phyloP scores from a whole-genome alignment of 495 filamentous ascomycete genomes.

The Pyrenopolyporus hunteri region DNA sequence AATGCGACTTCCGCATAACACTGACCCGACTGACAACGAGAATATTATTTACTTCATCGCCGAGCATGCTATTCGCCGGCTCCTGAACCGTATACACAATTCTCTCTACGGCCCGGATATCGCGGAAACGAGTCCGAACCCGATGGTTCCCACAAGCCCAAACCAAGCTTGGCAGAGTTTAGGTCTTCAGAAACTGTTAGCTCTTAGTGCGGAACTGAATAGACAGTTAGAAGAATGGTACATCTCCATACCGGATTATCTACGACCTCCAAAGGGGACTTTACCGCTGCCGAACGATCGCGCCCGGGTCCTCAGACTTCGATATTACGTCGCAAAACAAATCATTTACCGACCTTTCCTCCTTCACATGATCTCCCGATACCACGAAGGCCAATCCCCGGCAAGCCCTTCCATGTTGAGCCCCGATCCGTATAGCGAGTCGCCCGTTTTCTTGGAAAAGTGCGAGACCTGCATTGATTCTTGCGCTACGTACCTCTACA shows the following conservation, averaged over 20 bases:
- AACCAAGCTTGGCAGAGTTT: slow-evolving; percentile 41
- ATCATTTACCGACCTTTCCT: slow-evolving; percentile 48
- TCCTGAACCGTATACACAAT: slow-evolving; percentile 48
- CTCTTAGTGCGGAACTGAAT: slow-evolving; percentile 44
- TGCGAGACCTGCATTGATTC: slow-evolving; percentile 44
- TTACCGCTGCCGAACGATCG: slow-evolving; percentile 38
- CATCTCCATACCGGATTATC: slow-evolving; percentile 44
- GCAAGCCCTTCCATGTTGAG: slow-evolving; percentile 25
- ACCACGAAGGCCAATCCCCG: slow-evolving; percentile 35
- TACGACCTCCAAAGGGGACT: slow-evolving; percentile 40
- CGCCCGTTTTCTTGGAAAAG: slow-evolving; percentile 37
- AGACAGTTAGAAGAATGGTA: slow-evolving; percentile 49
- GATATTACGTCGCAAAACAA: slow-evolving; percentile 46
- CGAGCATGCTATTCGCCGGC: slow-evolving; percentile 46
- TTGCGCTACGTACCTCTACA: slow-evolving; percentile 43
- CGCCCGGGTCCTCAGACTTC: slow-evolving; percentile 42
- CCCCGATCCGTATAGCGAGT: slow-evolving; percentile 34
- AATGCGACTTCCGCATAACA: slow-evolving; percentile 43
- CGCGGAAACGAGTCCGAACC: slow-evolving; percentile 21
- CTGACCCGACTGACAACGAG: slow-evolving; percentile 42
- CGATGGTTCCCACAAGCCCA: slow-evolving; percentile 2
- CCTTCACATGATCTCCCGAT: slow-evolving; percentile 37
- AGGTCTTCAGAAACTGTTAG: slow-evolving; percentile 40
- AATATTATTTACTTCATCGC: slow-evolving; percentile 46
- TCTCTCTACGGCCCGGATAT: slow-evolving; percentile 45